These are phyloP conservation scores for Wolfiporia cocos DNA, from an alignment of 1,284 basidiomycete species.

Conservation along the genomic window DNA sequence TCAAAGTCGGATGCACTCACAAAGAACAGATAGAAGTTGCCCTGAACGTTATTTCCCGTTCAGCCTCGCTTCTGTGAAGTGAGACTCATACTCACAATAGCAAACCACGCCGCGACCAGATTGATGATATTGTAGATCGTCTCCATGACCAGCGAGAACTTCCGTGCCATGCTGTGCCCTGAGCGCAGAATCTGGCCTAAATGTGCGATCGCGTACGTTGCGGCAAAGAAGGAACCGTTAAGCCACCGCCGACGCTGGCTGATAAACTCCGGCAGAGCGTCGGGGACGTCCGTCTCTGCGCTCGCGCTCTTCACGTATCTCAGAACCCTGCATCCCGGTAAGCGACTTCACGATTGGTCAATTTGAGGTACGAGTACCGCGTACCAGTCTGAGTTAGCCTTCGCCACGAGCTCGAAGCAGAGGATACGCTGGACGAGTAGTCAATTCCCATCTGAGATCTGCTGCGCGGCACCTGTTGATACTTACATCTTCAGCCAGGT, in stretches of 20 bases:
- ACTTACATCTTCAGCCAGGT: no score
- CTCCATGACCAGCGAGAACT: conserved; percentile 73
- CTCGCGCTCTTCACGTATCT: conserved; percentile 95
- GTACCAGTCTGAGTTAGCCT: conserved; percentile 81
- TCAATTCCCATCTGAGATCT: neutral
- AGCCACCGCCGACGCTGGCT: conserved; percentile 88
- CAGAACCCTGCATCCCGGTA: conserved; percentile 58
- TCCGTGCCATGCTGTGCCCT: conserved; percentile 79
- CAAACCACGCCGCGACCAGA: conserved; percentile 91
- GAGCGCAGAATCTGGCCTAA: conserved; percentile 80
- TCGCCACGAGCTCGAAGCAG: conserved; percentile 96
- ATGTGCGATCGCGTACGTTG: conserved; percentile 81
- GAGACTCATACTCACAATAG: conserved; percentile 52
- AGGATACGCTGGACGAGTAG: conserved; percentile 69
- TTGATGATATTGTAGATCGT: conserved; percentile 87
- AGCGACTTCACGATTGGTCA: no score
- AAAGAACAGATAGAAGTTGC: conserved; percentile 96
- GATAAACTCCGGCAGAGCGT: conserved; percentile 92
- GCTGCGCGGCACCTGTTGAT: no score
- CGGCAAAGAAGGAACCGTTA: conserved; percentile 95
- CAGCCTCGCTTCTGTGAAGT: neutral
- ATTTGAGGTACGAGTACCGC: no score
- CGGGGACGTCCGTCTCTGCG: conserved; percentile 96
- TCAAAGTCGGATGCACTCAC: no score
- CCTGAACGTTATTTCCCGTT: conserved; percentile 39